phyloP scores from a whole-genome alignment of 495 filamentous ascomycete species.

The Tuber indicum region DNA sequence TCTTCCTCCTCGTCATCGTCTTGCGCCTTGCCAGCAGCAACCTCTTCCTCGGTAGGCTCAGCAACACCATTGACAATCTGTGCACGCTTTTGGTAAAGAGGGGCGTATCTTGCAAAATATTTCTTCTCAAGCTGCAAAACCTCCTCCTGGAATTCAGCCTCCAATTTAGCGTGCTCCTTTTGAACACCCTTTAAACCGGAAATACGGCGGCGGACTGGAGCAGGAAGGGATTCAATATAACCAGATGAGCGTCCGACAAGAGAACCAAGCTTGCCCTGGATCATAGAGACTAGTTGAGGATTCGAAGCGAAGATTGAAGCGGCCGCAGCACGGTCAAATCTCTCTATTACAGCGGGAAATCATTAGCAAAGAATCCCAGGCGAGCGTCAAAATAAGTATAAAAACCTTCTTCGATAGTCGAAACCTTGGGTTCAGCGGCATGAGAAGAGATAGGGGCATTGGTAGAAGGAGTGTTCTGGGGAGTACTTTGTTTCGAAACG shows the following conservation, averaged over 20 bases:
- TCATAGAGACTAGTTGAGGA: constrained; percentile 87
- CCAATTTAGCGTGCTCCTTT: constrained; percentile 96
- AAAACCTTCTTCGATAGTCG: constrained; percentile 94
- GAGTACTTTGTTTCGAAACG: constrained; percentile 53
- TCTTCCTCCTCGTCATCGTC: constrained; percentile 60
- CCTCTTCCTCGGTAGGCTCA: constrained; percentile 80
- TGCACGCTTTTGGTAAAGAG: constrained; percentile 90
- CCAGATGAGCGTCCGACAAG: constrained; percentile 94
- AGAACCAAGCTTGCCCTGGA: constrained; percentile 87
- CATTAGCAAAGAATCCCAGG: constrained; percentile 23
- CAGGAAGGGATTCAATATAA: constrained; percentile 92
- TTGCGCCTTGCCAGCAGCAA: constrained; percentile 77
- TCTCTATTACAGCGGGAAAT: constrained; percentile 55
- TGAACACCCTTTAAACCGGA: constrained; percentile 94
- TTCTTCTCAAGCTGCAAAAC: constrained; percentile 97
- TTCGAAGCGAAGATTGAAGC: constrained; percentile 91
- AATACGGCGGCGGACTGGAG: constrained; percentile 82
- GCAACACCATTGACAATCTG: constrained; percentile 80
- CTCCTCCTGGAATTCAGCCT: constrained; percentile 96
- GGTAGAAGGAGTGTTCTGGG: constrained; percentile 89
- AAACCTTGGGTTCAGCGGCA: constrained; percentile 87
- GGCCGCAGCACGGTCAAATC: constrained; percentile 76
- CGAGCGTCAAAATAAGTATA: constrained; percentile 20
- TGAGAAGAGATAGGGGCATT: constrained; percentile 97
- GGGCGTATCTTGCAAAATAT: constrained; percentile 97